Percentiles rank a stretch among this genome's conserved stretches.
phyloP scores from a whole-genome alignment of 2,329 filamentous ascomycete species.

The Venturia effusa region DNA sequence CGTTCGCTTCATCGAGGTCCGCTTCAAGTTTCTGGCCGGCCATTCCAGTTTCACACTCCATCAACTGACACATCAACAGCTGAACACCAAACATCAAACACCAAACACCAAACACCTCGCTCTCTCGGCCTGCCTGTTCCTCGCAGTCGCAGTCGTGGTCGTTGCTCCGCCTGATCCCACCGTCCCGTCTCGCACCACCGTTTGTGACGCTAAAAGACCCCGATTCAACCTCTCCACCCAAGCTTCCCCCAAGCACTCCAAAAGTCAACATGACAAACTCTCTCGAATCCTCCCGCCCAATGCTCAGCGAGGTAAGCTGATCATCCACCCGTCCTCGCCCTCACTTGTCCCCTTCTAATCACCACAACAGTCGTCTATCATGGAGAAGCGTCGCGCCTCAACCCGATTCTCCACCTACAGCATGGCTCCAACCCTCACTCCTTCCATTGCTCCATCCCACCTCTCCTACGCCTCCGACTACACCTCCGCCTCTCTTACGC shows the following conservation, averaged over 20 bases:
- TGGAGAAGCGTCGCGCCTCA: slow-evolving; percentile 10
- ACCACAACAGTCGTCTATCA: not conserved
- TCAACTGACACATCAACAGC: not conserved
- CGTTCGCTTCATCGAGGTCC: too few relatives aligned
- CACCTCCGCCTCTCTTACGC: slow-evolving; percentile 11
- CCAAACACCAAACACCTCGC: not conserved
- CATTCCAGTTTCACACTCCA: too few relatives aligned
- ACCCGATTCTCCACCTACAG: slow-evolving; percentile 41
- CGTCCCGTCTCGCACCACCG: not conserved
- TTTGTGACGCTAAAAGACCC: not conserved
- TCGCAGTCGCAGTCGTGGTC: not conserved
- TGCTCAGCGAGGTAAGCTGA: slow-evolving; percentile 29
- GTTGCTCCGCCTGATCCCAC: not conserved
- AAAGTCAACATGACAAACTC: slow-evolving; percentile 25
- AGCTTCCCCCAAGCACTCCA: not conserved
- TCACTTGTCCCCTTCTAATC: slow-evolving; percentile 1
- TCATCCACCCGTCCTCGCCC: slow-evolving; percentile 15
- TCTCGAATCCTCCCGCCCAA: slow-evolving; percentile 29
- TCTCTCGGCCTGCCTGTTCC: too few relatives aligned
- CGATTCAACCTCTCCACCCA: not conserved
- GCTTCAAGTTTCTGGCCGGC: too few relatives aligned
- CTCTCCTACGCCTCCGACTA: slow-evolving; percentile 21
- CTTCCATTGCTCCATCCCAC: slow-evolving; percentile 37
- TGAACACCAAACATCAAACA: not conserved
- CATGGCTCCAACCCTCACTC: slow-evolving; percentile 38